Evolutionary conservation across 768 basidiomycete species (phyloP).

Genomic region (Panus rudis): DNA sequence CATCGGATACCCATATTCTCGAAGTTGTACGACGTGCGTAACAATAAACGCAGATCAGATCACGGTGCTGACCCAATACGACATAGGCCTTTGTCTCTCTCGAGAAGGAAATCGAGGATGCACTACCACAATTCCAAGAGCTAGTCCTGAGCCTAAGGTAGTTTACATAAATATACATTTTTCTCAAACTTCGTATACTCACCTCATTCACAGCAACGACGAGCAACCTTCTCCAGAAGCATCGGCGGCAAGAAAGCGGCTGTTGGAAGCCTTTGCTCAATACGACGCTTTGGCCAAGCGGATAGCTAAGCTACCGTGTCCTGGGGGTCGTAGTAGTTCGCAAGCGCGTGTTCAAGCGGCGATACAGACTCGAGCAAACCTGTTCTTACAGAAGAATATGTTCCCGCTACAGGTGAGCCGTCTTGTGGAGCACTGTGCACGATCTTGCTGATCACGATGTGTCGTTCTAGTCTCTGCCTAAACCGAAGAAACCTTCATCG

Average conservation of each 20-base stretch:
- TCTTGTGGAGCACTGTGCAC: too few species aligned
- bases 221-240: constrained; percentile 63
- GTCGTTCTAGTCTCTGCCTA: constrained; percentile 37
- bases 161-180: constrained; percentile 3
- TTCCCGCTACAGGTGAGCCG: constrained; percentile 67
- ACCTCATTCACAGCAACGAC: constrained; percentile 23
- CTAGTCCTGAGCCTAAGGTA: constrained; percentile 67
- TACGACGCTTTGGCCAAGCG: constrained; percentile 88
- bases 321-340: constrained; percentile 54
- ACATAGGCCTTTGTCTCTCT: constrained; percentile 58
- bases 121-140: constrained; percentile 85
- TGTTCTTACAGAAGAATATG: constrained; percentile 89
- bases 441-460: neutral
- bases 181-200: constrained; percentile 20
- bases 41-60: neutral
- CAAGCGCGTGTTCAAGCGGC: constrained; percentile 83
- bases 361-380: constrained; percentile 64
- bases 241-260: constrained; percentile 62
- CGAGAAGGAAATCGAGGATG: constrained; percentile 86
- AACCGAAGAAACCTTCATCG: constrained; percentile 29
- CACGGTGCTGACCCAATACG: constrained; percentile 3
- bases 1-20: constrained; percentile 52
- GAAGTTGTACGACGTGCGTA: constrained; percentile 61
- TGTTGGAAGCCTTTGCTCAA: constrained; percentile 79
- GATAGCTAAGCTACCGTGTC: constrained; percentile 66